Percentiles rank a stretch among this genome's conserved stretches.
phyloP scores from a whole-genome alignment of 163 green algal genomes.

The Picocystis sp. region DNA sequence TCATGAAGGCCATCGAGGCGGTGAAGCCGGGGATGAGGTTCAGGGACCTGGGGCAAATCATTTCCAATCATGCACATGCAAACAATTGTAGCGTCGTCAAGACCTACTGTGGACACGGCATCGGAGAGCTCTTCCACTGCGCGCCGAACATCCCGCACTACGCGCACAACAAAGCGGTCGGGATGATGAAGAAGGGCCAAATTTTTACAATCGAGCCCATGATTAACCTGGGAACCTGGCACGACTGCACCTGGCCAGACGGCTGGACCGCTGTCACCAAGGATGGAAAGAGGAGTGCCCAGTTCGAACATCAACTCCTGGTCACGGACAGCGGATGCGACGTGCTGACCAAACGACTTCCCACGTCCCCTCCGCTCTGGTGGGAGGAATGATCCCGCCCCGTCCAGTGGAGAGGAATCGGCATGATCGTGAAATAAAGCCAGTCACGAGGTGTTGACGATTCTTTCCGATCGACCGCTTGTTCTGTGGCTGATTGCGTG shows the following conservation, averaged over 20 bases:
- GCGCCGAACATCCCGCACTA: constrained; percentile 96
- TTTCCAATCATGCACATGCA: constrained; percentile 5
- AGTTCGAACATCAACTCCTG: constrained; percentile 92
- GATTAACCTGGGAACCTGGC: constrained; percentile 71
- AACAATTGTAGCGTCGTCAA: constrained; percentile 57
- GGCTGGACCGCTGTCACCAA: constrained; percentile 83
- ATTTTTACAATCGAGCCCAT: constrained; percentile 97
- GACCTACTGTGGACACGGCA: constrained; percentile 92
- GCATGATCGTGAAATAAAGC: too few relatives aligned
- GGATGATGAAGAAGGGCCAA: constrained; percentile 59
- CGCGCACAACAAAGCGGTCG: constrained; percentile 40
- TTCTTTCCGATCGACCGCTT: too few relatives aligned
- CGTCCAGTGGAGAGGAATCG: too few relatives aligned
- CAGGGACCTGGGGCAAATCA: constrained; percentile 14
- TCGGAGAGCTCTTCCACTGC: constrained; percentile 94
- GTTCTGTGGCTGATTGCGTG: too few relatives aligned
- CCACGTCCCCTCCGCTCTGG: constrained; percentile 60
- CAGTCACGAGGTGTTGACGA: too few relatives aligned
- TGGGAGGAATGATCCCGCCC: constrained; percentile 28
- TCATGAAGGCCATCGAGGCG: constrained; percentile 65
- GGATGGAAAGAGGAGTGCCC: constrained; percentile 71
- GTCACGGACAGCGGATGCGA: constrained; percentile 64
- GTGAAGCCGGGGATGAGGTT: constrained; percentile 75
- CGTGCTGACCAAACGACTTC: constrained; percentile 55
- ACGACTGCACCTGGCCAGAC: constrained; percentile 79